Percentiles rank a stretch among this genome's conserved stretches.
Evolutionary conservation across 2,329 filamentous ascomycete species (phyloP).

Genomic region (Ophidiomyces ophidiicola): DNA sequence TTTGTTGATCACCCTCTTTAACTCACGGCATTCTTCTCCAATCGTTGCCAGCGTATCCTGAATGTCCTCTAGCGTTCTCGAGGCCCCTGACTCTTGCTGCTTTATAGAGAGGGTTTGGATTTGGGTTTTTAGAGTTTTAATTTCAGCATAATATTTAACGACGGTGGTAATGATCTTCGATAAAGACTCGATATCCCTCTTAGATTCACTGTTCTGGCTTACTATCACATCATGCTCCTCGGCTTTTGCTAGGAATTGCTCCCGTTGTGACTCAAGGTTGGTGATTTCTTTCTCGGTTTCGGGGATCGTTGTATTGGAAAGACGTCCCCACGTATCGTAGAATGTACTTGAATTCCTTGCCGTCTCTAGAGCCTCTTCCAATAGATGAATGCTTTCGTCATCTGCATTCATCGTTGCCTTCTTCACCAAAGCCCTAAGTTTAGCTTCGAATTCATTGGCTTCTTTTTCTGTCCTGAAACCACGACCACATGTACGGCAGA

Average conservation of each 20-base stretch:
- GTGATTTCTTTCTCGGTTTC: conserved; percentile 52
- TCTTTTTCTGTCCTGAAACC: conserved; percentile 50
- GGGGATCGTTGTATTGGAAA: conserved; percentile 59
- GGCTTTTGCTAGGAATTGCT: conserved; percentile 47
- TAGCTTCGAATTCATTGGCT: conserved; percentile 51
- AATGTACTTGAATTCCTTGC: conserved; percentile 52
- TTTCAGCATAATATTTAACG: conserved; percentile 57
- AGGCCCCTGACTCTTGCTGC: conserved; percentile 53
- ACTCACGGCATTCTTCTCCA: conserved; percentile 52
- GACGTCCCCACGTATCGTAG: conserved; percentile 61
- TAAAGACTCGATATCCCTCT: conserved; percentile 62
- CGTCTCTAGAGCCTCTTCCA: conserved; percentile 50
- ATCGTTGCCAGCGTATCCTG: conserved; percentile 59
- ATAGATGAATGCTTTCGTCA: conserved; percentile 49
- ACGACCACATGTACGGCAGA: conserved; percentile 65
- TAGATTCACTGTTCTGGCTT: conserved; percentile 49
- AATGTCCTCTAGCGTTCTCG: conserved; percentile 69
- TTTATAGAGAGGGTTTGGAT: conserved; percentile 64
- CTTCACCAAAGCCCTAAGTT: conserved; percentile 47
- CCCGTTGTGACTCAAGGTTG: conserved; percentile 50
- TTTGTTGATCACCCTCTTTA: conserved; percentile 54
- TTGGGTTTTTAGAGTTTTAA: conserved; percentile 57
- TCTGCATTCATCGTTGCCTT: conserved; percentile 41
- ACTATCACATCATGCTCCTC: conserved; percentile 58
- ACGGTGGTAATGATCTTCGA: conserved; percentile 67